Evolutionary conservation across 176 grass and related monocot species (phyloP), one percentile per base, ranked within the genome.

Genomic region (Triticum dicoccoides): DNA sequence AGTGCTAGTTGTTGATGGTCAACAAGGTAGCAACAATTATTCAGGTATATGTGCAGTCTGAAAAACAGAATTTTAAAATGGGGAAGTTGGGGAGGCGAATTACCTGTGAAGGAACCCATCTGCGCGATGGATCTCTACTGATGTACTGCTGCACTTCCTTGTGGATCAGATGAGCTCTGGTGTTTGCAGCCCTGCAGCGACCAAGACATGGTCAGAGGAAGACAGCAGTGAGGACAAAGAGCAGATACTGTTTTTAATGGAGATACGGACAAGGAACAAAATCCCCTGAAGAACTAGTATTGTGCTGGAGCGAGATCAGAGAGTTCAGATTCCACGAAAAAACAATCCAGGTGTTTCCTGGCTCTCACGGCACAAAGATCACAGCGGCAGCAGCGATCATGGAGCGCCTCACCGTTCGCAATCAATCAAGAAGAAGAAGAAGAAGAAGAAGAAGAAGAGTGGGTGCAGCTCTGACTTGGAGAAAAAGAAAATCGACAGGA

Each of bases 21-120:
- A 37, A 37, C 41, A 69, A 84, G 23, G 5, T 12, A 10, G 5
- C 23, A 64, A 13, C 18, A 18, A 86, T 23, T 17, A 44, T 82
- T 23, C 4, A 15, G 27, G 11, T 13, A 54, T 67, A 58, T 38
- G 67, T 30, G 2, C 52, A 58, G 17, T 3, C 52, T 58, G 54
- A 58, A 58, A 3, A 58, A 8, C 6, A 49, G 44, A 0, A 20
- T 58, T 58, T 58, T 56, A 82, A 30, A 5, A 71, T 11, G 81
- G 73, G 62, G 27, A 34, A 6, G 29, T 9, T 35, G 41, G 59
- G 21, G 54, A 8, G 38, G 18, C 14, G 38, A 4, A 82, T 62
- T 83, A 88, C 94, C 38, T 69, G 54, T 37, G 58, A 86, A 74
- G 80, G 76, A 52, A 71, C 23, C 61, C 89, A 93, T 93, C 27